phyloP scores from a whole-genome alignment of 2,329 filamentous ascomycete genomes.

The Furcasterigmium sp. region DNA sequence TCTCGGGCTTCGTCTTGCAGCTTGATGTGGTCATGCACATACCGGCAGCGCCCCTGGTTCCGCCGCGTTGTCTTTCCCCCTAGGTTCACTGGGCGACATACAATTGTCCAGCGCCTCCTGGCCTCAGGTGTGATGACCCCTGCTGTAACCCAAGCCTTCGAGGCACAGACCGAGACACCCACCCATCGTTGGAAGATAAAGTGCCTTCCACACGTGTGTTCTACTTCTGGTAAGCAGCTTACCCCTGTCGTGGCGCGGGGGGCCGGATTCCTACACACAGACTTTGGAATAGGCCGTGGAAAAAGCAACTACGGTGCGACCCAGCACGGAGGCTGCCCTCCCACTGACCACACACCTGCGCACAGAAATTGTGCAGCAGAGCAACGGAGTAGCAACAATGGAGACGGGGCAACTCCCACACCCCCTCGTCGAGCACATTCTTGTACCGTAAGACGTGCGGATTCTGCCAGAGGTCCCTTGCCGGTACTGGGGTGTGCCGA shows the following conservation, averaged over 20 bases:
- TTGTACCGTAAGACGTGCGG: not conserved
- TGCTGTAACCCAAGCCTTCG: not conserved
- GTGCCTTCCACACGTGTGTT: not conserved
- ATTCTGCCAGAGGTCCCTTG: not conserved
- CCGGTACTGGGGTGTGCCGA: not conserved
- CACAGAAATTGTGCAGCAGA: not conserved
- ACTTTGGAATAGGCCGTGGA: not conserved
- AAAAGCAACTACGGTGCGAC: not conserved
- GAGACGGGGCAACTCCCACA: not conserved
- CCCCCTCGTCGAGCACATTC: not conserved
- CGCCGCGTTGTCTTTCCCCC: no score
- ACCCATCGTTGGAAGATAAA: not conserved
- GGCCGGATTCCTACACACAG: not conserved
- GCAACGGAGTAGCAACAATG: not conserved
- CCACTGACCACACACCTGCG: not conserved
- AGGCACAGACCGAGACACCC: not conserved
- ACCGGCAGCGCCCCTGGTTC: slow-evolving; percentile 2
- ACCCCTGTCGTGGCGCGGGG: not conserved
- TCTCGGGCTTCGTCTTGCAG: not conserved
- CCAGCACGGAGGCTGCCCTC: not conserved
- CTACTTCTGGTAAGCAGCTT: not conserved
- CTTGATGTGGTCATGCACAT: not conserved
- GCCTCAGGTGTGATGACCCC: not conserved
- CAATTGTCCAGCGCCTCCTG: not conserved
- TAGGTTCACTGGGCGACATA: no score